Evolutionary conservation across 2,329 filamentous ascomycete species (phyloP), one percentile per base, ranked within the genome.

Genomic region (Fusarium aywerte): DNA sequence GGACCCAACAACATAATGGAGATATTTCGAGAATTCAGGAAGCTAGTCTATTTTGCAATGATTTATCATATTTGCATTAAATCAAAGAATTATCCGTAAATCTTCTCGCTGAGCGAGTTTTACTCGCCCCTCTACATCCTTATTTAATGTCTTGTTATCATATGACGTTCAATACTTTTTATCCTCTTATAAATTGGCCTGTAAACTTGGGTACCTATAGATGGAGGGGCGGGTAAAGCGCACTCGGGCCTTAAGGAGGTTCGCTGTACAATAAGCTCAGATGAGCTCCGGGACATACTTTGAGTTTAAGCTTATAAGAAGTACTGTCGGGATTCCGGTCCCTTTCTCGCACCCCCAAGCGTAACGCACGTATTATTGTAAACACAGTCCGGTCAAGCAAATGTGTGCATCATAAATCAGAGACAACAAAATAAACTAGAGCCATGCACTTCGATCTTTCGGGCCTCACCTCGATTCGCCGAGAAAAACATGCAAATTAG

Each of bases 391-490:
- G 15, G 36, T 39, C 36, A 21, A 39, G 20, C 5, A 27, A 27
- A 7, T 11, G 27, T 15, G 8, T 39, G 15, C 13, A 39, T 16
- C 20, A 13, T 43, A 21, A 36, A 36, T 10, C 9, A 49, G 23
- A 48, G 21, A 48, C 21, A 36, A 36, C 16, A 21, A 49, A 25
- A 38, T 13, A 49, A 33, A 32, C 13, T 16, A 32, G 13, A 42
- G 20, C 8, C n/a, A 47, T 33, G 21, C 21, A 33, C 7, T 25
- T 35, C 20, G n/a, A 47, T 45, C 13, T 60, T 12, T 39, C 45
- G 47, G 55, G 35, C 51, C 21, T 69, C 65, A 69, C 61, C 65
- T 68, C 61, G 16, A 44, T 49, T 66, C 61, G 69, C 65, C 65
- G 65, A 58, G 16, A 32, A 43, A 20, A 21, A 8, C 32, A 48